phyloP scores from a whole-genome alignment of 2,329 filamentous ascomycete genomes.

The Lachnellula willkommii region DNA sequence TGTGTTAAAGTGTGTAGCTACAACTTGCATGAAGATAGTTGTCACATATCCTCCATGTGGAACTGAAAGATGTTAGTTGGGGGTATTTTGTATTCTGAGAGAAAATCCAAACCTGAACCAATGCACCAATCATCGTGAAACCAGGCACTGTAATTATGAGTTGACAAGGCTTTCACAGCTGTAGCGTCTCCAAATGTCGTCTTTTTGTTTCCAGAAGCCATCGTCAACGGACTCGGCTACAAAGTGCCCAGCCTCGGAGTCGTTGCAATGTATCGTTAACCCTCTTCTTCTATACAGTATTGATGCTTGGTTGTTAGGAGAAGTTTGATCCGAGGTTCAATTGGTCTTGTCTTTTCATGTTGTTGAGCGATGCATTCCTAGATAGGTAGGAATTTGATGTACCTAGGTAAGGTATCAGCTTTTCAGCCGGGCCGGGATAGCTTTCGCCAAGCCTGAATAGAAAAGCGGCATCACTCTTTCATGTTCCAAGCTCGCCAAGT shows the following conservation, averaged over 20 bases:
- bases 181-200: conserved; percentile 43
- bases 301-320: neutral
- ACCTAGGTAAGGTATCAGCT: too few species aligned
- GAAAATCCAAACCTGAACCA: conserved; percentile 48
- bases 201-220: conserved; percentile 3
- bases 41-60: conserved; percentile 68
- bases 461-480: too few species aligned
- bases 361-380: too few species aligned
- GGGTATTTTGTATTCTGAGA: neutral
- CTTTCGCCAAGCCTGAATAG: too few species aligned
- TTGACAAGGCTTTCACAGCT: conserved; percentile 41
- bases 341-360: too few species aligned
- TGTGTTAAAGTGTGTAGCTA: conserved; percentile 52
- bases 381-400: too few species aligned
- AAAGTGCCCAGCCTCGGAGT: too few species aligned
- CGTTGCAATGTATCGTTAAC: neutral
- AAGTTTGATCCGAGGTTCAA: too few species aligned
- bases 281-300: neutral
- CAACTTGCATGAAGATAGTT: conserved; percentile 55
- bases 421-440: too few species aligned
- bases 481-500: too few species aligned
- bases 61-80: conserved; percentile 40
- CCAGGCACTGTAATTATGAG: conserved; percentile 53
- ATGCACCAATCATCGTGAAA: conserved; percentile 60
- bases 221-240: neutral